Percentiles rank a stretch among this genome's conserved stretches.
Evolutionary conservation across 2,329 filamentous ascomycete species (phyloP).

Genomic region (Phaeoacremonium minimum): DNA sequence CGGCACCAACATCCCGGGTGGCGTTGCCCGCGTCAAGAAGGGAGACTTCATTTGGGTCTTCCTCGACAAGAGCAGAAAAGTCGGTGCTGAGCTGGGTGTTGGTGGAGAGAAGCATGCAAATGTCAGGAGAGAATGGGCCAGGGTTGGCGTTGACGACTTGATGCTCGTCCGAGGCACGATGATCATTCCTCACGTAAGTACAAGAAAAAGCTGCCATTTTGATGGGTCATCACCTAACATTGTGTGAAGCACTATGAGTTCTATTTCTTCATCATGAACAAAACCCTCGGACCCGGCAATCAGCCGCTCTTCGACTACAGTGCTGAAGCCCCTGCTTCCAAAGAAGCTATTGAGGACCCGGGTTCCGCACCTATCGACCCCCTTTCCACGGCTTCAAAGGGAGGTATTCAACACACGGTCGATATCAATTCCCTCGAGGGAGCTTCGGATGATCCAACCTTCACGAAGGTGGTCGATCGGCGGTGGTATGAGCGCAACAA

Average conservation of each 20-base stretch:
- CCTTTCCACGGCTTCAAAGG: slow-evolving; percentile 29
- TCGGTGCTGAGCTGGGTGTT: slow-evolving; percentile 78
- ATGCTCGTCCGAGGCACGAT: slow-evolving; percentile 88
- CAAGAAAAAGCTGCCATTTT: not conserved
- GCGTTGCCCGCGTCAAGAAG: slow-evolving; percentile 82
- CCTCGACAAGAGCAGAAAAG: slow-evolving; percentile 83
- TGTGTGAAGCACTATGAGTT: slow-evolving; percentile 83
- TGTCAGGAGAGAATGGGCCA: slow-evolving; percentile 78
- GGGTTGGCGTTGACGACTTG: slow-evolving; percentile 90
- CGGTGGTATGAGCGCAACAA: slow-evolving; percentile 98
- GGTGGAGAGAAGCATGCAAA: slow-evolving; percentile 61
- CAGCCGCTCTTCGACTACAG: slow-evolving; percentile 73
- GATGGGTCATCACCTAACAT: slow-evolving; percentile 15
- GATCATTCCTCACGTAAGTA: slow-evolving; percentile 87
- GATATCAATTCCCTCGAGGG: slow-evolving; percentile 66
- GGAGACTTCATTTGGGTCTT: slow-evolving; percentile 93
- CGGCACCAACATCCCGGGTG: slow-evolving; percentile 82
- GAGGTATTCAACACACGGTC: slow-evolving; percentile 30
- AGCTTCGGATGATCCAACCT: slow-evolving; percentile 66
- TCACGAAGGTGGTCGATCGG: slow-evolving; percentile 64
- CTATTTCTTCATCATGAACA: slow-evolving; percentile 94
- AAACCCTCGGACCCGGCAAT: slow-evolving; percentile 68
- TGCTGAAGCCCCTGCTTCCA: slow-evolving; percentile 35
- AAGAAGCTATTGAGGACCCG: slow-evolving; percentile 9
- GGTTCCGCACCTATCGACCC: slow-evolving; percentile 21